Percentiles rank a stretch among this genome's conserved stretches.
phyloP scores from a whole-genome alignment of 106 monocot species.

The Cymbidium sinense region DNA sequence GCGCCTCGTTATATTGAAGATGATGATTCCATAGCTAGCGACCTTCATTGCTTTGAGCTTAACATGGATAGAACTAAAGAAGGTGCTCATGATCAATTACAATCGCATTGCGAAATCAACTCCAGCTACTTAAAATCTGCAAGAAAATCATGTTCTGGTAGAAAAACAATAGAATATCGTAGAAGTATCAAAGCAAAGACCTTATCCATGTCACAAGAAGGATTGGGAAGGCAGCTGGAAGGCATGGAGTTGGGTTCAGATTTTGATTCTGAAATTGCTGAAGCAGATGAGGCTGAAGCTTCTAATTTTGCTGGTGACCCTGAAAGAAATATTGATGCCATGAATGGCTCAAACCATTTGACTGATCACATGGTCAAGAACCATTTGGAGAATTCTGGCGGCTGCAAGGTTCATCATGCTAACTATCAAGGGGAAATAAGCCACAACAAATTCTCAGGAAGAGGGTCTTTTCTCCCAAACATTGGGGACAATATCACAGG shows the following conservation, averaged over 20 bases:
- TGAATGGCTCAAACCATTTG: not conserved
- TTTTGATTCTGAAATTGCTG: not conserved
- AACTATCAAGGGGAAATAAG: slow-evolving; percentile 6
- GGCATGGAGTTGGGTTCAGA: not conserved
- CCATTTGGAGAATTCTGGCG: not conserved
- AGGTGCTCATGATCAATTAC: not conserved
- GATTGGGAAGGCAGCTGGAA: slow-evolving; percentile 5
- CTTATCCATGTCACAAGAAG: not conserved
- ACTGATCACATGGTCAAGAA: not conserved
- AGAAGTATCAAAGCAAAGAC: slow-evolving; percentile 6
- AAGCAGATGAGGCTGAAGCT: slow-evolving; percentile 2
- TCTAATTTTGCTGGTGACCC: not conserved
- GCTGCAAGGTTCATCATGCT: slow-evolving; percentile 4
- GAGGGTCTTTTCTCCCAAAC: slow-evolving; percentile 11
- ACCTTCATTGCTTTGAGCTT: slow-evolving; percentile 59
- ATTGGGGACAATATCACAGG: slow-evolving; percentile 17
- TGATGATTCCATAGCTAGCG: slow-evolving; percentile 48
- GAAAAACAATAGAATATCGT: slow-evolving; percentile 7
- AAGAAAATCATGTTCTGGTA: slow-evolving; percentile 13
- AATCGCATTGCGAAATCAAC: not conserved
- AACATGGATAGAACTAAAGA: slow-evolving; percentile 16
- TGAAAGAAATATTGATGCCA: not conserved
- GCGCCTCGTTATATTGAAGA: slow-evolving; percentile 56
- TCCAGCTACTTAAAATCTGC: slow-evolving; percentile 5
- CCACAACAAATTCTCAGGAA: slow-evolving; percentile 3